Evolutionary conservation across 305 asterid genomes (phyloP), one percentile per base, ranked within the genome.

Genomic region (Fraxinus angustifolia): DNA sequence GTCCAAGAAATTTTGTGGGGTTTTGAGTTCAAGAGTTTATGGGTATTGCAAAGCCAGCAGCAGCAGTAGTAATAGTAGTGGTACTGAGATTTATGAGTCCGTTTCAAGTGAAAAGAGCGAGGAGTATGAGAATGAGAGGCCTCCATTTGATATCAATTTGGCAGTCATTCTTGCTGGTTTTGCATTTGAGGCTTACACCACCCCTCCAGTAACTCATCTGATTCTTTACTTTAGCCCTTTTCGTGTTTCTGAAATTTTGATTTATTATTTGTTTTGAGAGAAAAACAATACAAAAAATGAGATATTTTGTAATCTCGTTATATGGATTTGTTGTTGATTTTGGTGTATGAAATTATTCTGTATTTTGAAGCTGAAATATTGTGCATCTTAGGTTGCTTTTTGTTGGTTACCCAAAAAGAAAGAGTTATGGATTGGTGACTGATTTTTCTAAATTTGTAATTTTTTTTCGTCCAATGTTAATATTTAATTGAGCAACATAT

Each of bases 91-190:
- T 73, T 87, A 86, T 80, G 82, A 87, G 77, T 33, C 88, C 42
- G 84, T 87, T 85, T 65, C 86, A 10, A 76, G 58, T 48, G 58
- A 48, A 48, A 48, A 48, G 19, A 14, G 80, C 23, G 30, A n/a
- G 79, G 83, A 79, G 50, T 62, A 40, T 81, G 94, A 82, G 38
- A 75, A 73, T 71, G 90, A 82, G 84, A 87, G 92, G 87, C 91
- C 92, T 83, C 89, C 88, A 16, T 95, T 93, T 85, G 99, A 95
- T 86, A 91, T 92, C 75, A 95, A 92, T 82, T 87, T 93, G 88
- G 99, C 98, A 28, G 98, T 95, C 75, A 89, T 93, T 88, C 97
- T 95, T 85, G 99, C 99, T 88, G 99, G 98, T 80, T 95, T 95
- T 87, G 98, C 99, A 10, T 95, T 95, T 89, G 99, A 95, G 86